Conservation (phyloP, 129 eudicot genomes). For the carrot (Daucus carota) region DNA sequence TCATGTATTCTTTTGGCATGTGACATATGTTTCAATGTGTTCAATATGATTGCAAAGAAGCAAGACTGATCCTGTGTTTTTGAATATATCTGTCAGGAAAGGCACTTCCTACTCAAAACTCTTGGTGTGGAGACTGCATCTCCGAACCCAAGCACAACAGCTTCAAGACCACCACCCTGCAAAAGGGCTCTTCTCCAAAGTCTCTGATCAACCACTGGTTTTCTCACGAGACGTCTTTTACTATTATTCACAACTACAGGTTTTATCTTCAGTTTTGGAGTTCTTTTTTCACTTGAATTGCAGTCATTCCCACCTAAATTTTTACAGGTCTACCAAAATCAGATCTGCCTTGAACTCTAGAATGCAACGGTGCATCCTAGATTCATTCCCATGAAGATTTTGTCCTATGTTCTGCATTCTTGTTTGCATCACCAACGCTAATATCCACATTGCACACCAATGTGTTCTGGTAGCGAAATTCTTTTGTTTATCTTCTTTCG, state of each 20-base stretch:
- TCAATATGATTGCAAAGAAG: neutral
- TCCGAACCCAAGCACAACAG: constrained; percentile 22
- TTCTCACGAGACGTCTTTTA: neutral
- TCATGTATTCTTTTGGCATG: neutral
- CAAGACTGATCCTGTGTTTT: constrained; percentile 12
- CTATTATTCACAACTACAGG: neutral
- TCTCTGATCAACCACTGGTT: constrained; percentile 35
- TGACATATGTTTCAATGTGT: neutral
- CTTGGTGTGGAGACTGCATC: constrained; percentile 40
- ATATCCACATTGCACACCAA: constrained; percentile 20
- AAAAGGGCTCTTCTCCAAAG: constrained; percentile 59
- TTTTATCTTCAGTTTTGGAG: constrained; percentile 20
- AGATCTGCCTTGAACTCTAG: constrained; percentile 38
- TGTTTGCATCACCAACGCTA: constrained; percentile 19
- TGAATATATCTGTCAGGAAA: constrained; percentile 40
- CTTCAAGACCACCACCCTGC: constrained; percentile 46
- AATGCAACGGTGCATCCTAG: constrained; percentile 36
- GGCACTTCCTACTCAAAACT: constrained; percentile 45
- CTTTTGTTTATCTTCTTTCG: constrained; percentile 32
- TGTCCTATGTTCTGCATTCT: constrained; percentile 21
- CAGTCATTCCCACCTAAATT: constrained; percentile 43
- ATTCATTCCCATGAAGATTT: constrained; percentile 23
- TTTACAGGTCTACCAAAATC: constrained; percentile 37
- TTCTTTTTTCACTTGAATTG: constrained; percentile 20
- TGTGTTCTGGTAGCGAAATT: constrained; percentile 23